These are phyloP conservation scores for Chenopodium formosanum DNA, from an alignment of 148 eudicot genomes.

Conservation along the genomic window DNA sequence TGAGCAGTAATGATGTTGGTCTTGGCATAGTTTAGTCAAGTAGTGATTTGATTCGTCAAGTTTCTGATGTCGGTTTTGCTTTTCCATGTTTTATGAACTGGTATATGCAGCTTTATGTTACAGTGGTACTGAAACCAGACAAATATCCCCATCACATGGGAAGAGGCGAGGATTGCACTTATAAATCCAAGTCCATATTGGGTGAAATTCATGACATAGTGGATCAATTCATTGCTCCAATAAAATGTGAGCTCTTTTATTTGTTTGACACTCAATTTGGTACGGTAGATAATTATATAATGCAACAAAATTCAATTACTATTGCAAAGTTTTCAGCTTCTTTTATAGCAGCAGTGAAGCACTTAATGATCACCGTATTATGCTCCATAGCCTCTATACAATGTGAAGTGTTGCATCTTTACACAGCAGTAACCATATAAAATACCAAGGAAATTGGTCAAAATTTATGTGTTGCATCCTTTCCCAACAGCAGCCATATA, in stretches of 20 bases:
- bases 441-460: no score
- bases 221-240: constrained; percentile 8
- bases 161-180: constrained; percentile 28
- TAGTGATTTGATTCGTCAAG: background rate
- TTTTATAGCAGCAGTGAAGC: no score
- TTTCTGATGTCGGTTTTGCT: background rate
- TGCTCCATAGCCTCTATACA: no score
- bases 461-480: no score
- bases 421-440: no score
- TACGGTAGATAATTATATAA: background rate
- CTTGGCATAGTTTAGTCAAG: background rate
- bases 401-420: no score
- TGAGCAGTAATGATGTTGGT: background rate
- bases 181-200: constrained; percentile 55
- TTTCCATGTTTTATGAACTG: background rate
- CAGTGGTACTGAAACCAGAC: constrained; percentile 25
- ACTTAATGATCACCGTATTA: no score
- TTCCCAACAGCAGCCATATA: no score
- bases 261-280: background rate
- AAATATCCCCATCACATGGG: constrained; percentile 62
- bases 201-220: constrained; percentile 47
- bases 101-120: constrained; percentile 46
- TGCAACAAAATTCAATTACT: background rate
- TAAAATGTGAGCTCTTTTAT: constrained; percentile 35
- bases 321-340: background rate